Conservation (phyloP, 176 grass and related monocot genomes). For the Secale cereale region DNA sequence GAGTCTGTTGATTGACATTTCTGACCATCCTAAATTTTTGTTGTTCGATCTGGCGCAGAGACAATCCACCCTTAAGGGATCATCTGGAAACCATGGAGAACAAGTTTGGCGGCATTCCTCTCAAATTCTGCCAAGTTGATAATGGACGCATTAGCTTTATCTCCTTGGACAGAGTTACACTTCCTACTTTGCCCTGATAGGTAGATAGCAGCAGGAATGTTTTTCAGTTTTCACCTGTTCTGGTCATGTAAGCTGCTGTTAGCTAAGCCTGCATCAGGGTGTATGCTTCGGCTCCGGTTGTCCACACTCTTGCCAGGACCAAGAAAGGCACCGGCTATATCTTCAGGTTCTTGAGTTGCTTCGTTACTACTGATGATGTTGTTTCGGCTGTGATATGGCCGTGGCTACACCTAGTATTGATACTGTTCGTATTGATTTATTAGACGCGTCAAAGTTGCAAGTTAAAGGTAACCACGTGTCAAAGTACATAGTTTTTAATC, state of each 20-base stretch:
- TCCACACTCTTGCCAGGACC: neutral
- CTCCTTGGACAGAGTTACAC: constrained; percentile 35
- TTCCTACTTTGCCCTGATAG: constrained; percentile 56
- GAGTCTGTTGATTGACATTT: neutral
- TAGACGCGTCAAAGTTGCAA: no score
- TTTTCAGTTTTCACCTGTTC: neutral
- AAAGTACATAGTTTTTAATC: no score
- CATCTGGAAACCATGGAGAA: constrained; percentile 46
- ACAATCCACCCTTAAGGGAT: constrained; percentile 38
- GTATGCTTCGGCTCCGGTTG: neutral
- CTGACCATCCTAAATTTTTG: neutral
- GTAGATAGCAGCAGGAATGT: neutral
- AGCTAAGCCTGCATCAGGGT: neutral
- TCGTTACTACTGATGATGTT: constrained; percentile 24
- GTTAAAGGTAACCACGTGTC: no score
- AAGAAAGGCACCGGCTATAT: constrained; percentile 26
- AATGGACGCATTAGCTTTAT: constrained; percentile 56
- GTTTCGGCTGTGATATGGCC: no score
- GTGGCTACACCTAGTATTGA: no score
- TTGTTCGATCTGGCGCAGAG: constrained; percentile 24
- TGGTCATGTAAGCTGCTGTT: neutral
- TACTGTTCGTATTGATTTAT: no score
- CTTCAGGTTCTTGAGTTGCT: constrained; percentile 28
- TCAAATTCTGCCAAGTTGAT: constrained; percentile 58
- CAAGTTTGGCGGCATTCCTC: constrained; percentile 31